Evolutionary conservation across 1,284 basidiomycete species (phyloP).

Genomic region (Cryptococcus maquisensis): DNA sequence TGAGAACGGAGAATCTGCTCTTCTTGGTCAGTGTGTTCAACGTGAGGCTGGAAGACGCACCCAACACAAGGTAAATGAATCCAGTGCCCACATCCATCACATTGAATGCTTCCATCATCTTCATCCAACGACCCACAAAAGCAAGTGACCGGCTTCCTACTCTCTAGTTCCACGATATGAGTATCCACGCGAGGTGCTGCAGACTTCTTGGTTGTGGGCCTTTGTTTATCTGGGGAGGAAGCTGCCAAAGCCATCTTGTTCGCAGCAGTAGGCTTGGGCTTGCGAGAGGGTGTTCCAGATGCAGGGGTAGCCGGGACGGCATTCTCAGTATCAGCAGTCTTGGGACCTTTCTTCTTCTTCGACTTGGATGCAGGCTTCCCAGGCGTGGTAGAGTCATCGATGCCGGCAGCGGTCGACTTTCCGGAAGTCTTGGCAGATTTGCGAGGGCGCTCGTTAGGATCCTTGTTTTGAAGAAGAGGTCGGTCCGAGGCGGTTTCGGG

Average conservation of each 20-base stretch:
- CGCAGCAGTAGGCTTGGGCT: too few relatives aligned
- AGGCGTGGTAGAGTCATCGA: too few relatives aligned
- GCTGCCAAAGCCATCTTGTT: neutral
- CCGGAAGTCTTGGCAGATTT: too few relatives aligned
- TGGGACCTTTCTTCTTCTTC: too few relatives aligned
- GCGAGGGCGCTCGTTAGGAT: too few relatives aligned
- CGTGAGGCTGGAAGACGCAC: constrained; percentile 2
- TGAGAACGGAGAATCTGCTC: neutral
- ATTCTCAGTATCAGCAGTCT: too few relatives aligned
- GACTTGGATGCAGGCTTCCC: too few relatives aligned
- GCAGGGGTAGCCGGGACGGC: too few relatives aligned
- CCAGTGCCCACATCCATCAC: constrained; percentile 13
- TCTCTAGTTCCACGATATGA: neutral
- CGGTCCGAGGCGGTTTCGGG: too few relatives aligned
- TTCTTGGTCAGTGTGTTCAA: neutral
- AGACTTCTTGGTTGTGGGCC: neutral
- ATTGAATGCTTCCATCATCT: constrained; percentile 6
- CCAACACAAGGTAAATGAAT: constrained; percentile 16
- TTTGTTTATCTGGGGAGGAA: neutral
- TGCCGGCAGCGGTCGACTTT: too few relatives aligned
- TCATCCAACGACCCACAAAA: constrained; percentile 8
- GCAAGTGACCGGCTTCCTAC: constrained; percentile 4
- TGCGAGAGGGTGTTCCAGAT: too few relatives aligned
- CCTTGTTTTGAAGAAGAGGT: too few relatives aligned
- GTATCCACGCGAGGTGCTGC: neutral